Evolutionary conservation across 129 eudicot genomes (phyloP).

Genomic region (Flaveria brownii): DNA sequence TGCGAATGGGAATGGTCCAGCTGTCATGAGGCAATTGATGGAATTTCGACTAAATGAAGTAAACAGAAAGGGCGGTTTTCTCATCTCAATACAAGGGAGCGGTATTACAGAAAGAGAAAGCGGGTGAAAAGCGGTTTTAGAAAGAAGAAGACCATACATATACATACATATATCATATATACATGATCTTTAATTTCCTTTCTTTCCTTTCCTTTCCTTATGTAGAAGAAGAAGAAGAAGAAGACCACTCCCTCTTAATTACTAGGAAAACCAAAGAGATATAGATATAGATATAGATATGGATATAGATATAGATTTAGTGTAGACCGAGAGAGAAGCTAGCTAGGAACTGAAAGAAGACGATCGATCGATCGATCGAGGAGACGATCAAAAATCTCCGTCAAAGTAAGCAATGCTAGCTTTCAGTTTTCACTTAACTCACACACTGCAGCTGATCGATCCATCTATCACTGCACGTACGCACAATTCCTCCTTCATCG

Average conservation of each 20-base stretch:
- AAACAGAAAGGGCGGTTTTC: constrained; percentile 26
- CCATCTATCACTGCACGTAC: too few relatives aligned
- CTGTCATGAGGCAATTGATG: constrained; percentile 20
- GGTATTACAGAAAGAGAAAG: constrained; percentile 27
- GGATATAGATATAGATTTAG: too few relatives aligned
- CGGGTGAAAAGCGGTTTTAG: not conserved
- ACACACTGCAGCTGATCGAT: not conserved
- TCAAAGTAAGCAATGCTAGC: not conserved
- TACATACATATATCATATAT: not conserved
- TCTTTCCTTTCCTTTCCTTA: too few relatives aligned
- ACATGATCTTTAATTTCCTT: too few relatives aligned
- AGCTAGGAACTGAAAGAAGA: not conserved
- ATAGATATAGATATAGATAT: too few relatives aligned
- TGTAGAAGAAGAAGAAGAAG: too few relatives aligned
- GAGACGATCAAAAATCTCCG: not conserved
- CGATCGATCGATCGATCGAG: constrained; percentile 1
- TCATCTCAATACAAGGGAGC: constrained; percentile 1
- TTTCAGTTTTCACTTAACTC: constrained; percentile 3
- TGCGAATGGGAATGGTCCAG: constrained; percentile 24
- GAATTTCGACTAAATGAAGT: constrained; percentile 31
- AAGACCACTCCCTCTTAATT: not conserved
- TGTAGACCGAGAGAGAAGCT: constrained; percentile 4
- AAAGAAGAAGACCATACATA: constrained; percentile 17
- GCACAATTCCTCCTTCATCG: too few relatives aligned
- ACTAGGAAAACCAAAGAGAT: not conserved